Evolutionary conservation across 305 asterid species (phyloP).

Genomic region (Solanum hybrid): DNA sequence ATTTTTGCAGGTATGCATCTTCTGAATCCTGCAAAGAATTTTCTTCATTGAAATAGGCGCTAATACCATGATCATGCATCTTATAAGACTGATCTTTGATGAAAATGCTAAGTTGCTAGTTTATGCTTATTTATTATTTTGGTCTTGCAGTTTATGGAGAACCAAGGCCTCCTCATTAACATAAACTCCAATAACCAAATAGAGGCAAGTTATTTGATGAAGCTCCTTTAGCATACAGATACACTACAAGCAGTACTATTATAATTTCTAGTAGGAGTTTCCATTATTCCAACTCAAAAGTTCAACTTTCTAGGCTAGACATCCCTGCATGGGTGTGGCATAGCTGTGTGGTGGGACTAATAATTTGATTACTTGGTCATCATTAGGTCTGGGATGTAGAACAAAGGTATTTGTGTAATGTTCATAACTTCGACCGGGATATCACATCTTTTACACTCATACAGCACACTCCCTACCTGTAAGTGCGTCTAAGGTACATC

Average conservation of each 20-base stretch:
- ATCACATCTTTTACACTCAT: conserved; percentile 54
- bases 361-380: conserved; percentile 8
- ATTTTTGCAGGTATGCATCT: conserved; percentile 47
- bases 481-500: conserved; percentile 12
- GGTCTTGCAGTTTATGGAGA: conserved; percentile 64
- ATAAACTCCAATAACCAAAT: conserved; percentile 60
- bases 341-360: conserved; percentile 5
- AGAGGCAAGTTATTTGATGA: conserved; percentile 44
- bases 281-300: neutral
- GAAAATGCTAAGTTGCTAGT: conserved; percentile 6
- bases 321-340: neutral
- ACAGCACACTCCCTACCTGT: conserved; percentile 61
- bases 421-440: conserved; percentile 50
- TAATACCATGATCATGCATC: neutral
- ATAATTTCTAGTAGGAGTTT: neutral
- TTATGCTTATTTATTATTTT: conserved; percentile 13
- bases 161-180: conserved; percentile 57
- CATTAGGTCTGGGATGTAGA: conserved; percentile 83
- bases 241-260: neutral
- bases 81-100: neutral
- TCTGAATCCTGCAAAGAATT: neutral
- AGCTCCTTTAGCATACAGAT: neutral
- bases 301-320: neutral
- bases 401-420: conserved; percentile 42
- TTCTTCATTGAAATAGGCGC: neutral